Evolutionary conservation across 352 stramenopile species (phyloP).

Genomic region (Blastocystis hominis): DNA sequence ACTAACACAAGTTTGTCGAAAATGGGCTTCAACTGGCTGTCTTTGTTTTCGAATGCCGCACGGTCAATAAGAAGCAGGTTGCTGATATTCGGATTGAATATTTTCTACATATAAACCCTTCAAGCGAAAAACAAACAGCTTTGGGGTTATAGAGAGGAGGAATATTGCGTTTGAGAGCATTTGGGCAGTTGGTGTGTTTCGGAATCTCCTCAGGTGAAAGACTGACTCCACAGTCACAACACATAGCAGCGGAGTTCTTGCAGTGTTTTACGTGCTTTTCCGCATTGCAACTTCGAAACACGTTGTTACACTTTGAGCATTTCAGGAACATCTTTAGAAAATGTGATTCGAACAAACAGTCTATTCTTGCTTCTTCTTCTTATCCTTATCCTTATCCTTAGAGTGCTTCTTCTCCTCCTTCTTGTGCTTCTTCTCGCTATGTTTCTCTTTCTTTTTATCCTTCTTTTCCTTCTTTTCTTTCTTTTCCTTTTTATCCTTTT

Average conservation of each 20-base stretch:
- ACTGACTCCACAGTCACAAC: conserved; percentile 11
- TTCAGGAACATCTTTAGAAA: not conserved
- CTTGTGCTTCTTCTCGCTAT: conserved; percentile 8
- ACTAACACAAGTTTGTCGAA: not conserved
- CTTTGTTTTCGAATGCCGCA: conserved; percentile 16
- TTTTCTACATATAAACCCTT: conserved; percentile 2
- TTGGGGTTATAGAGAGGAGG: conserved; percentile 30
- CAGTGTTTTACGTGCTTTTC: conserved; percentile 17
- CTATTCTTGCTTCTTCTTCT: not conserved
- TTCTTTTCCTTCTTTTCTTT: not conserved
- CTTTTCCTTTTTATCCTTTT: not conserved
- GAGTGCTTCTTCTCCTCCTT: not conserved
- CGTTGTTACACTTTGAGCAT: conserved; percentile 15
- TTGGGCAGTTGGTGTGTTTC: conserved; percentile 20
- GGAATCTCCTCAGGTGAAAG: not conserved
- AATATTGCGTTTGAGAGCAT: not conserved
- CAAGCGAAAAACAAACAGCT: not conserved
- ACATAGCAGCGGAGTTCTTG: not conserved
- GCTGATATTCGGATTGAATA: not conserved
- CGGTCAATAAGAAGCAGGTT: conserved; percentile 39
- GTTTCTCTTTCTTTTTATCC: not conserved
- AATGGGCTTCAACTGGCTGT: not conserved
- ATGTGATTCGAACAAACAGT: not conserved
- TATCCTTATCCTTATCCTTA: not conserved
- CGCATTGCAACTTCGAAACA: conserved; percentile 12